phyloP scores from a whole-genome alignment of 2,329 filamentous ascomycete genomes.

The Aspergillus nomiae region DNA sequence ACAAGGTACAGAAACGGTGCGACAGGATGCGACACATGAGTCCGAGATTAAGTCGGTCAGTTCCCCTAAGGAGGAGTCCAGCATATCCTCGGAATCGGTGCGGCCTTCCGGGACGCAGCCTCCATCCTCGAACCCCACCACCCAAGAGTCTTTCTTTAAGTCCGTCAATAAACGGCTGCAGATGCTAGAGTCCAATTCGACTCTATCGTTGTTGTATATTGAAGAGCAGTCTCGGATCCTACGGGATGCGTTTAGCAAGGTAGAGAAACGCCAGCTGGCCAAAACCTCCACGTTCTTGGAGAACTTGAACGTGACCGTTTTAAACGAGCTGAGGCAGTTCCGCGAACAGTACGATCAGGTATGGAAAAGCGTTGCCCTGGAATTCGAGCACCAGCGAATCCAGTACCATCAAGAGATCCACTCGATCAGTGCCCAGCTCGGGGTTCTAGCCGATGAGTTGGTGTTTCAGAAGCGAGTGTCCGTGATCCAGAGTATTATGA shows the following conservation, averaged over 20 bases:
- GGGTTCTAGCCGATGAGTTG: slow-evolving; percentile 90
- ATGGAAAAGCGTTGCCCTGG: slow-evolving; percentile 93
- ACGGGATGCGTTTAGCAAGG: slow-evolving; percentile 80
- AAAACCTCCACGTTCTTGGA: slow-evolving; percentile 82
- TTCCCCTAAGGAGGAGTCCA: slow-evolving; percentile 34
- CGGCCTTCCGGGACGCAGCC: slow-evolving; percentile 49
- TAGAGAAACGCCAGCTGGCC: slow-evolving; percentile 83
- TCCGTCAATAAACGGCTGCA: slow-evolving; percentile 90
- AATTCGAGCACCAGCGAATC: slow-evolving; percentile 84
- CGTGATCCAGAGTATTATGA: slow-evolving; percentile 83
- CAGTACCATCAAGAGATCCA: slow-evolving; percentile 80
- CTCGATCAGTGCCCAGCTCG: slow-evolving; percentile 77
- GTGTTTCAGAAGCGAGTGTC: slow-evolving; percentile 84
- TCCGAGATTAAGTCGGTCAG: slow-evolving; percentile 23
- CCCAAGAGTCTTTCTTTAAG: slow-evolving; percentile 98
- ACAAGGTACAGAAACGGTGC: slow-evolving; percentile 18
- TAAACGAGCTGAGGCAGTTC: slow-evolving; percentile 75
- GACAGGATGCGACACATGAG: slow-evolving; percentile 27
- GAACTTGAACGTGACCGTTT: slow-evolving; percentile 82
- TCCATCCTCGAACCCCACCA: slow-evolving; percentile 69
- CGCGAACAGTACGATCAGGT: slow-evolving; percentile 90
- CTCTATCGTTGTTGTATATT: slow-evolving; percentile 90
- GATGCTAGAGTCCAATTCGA: slow-evolving; percentile 88
- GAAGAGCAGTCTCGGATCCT: slow-evolving; percentile 92
- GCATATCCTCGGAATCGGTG: slow-evolving; percentile 29